A percentile compares a stretch with the other conserved stretches of the same genome.
phyloP scores from a whole-genome alignment of 2,329 filamentous ascomycete genomes.

The Colletotrichum orbiculare region DNA sequence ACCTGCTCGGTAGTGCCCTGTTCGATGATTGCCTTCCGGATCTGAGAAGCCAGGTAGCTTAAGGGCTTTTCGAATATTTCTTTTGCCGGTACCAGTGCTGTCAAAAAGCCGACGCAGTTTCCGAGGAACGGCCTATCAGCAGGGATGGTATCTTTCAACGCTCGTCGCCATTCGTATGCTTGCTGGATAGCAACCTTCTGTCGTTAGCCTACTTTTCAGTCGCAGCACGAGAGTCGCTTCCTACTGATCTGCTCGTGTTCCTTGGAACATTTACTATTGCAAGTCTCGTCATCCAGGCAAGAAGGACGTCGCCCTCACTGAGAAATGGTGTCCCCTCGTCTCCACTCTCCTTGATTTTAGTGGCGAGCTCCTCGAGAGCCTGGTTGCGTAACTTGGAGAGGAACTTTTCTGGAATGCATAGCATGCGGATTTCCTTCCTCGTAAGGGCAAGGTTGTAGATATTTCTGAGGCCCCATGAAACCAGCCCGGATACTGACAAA shows the following conservation, averaged over 20 bases:
- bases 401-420: constrained; percentile 2
- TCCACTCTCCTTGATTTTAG: constrained; percentile 37
- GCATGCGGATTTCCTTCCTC: not conserved
- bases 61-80: not conserved
- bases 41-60: constrained; percentile 1
- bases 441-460: not conserved
- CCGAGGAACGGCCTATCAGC: not conserved
- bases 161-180: constrained; percentile 8
- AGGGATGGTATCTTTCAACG: constrained; percentile 2
- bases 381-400: not conserved
- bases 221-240: not conserved
- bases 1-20: constrained; percentile 10
- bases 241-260: constrained; percentile 22
- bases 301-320: constrained; percentile 51
- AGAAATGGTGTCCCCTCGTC: constrained; percentile 41
- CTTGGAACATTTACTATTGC: constrained; percentile 41
- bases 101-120: constrained; percentile 10
- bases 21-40: not conserved
- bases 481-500: not conserved
- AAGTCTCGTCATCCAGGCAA: constrained; percentile 49
- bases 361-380: constrained; percentile 14
- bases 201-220: no score
- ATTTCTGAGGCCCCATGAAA: not conserved
- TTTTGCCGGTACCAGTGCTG: not conserved
- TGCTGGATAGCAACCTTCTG: not conserved